These are phyloP conservation scores for Chloris gayana DNA, from an alignment of 176 grass and related monocot species.

Conservation along the genomic window DNA sequence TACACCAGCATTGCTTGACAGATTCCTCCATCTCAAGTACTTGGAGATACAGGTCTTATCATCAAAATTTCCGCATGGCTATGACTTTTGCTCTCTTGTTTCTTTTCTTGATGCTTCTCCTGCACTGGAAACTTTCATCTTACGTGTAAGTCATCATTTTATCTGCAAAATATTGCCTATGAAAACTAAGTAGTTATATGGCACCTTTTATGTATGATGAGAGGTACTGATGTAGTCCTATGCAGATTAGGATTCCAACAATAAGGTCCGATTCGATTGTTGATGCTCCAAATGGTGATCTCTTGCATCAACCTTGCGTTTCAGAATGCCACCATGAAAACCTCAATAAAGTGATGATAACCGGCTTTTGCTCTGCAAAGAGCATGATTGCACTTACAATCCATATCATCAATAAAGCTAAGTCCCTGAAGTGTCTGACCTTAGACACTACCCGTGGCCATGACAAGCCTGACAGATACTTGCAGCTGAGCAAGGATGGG, in stretches of 20 bases:
- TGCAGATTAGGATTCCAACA: background rate
- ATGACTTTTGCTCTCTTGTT: background rate
- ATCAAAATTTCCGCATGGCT: background rate
- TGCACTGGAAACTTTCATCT: background rate
- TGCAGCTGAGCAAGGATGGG: background rate
- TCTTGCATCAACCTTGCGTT: background rate
- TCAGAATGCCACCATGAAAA: background rate
- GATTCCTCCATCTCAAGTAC: background rate
- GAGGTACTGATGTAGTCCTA: background rate
- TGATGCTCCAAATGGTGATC: background rate
- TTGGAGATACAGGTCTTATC: background rate
- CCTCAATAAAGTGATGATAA: background rate
- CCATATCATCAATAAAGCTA: background rate
- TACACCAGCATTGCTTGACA: background rate
- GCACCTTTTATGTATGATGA: background rate
- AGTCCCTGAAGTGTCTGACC: background rate
- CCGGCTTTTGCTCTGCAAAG: background rate
- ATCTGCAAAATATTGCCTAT: background rate
- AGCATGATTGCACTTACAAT: background rate
- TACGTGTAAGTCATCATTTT: background rate
- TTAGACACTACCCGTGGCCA: conserved; percentile 11
- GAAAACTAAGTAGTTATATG: background rate
- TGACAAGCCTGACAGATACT: background rate
- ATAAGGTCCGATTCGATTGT: background rate
- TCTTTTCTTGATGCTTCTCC: background rate